Base-by-base conservation (phyloP, 768 basidiomycete genomes). In the Auricularia heimuer region DNA sequence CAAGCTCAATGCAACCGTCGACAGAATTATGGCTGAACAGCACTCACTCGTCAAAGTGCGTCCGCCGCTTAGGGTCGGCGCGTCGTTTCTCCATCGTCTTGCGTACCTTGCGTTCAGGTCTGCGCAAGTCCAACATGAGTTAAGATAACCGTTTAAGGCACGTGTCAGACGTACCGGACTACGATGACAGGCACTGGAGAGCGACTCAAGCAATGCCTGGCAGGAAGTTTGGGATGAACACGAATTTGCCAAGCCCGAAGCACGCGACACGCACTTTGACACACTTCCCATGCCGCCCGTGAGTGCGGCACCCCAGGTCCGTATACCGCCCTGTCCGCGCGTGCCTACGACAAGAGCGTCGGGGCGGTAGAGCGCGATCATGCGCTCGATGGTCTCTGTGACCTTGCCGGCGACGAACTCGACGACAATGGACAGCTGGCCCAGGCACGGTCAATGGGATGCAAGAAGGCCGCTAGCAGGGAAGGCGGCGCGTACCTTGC, bases 121-220 rank as follows among this genome's bases (percentile, higher is more conserved):
- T 75, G 45, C 36, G 21, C 29, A 29, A 29, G 29, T 29, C 29
- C 29, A 29, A 29, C 29, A 29, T 29, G 29, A 29, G 29, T 29
- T 29, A 29, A 29, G 29, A 29, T 29, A 29, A 29, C 29, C 29
- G 29, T 29, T 29, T 3, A 29, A 29, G 29, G 29, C 29, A 29
- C 29, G 34, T 67, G 24, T 36, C 2, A 44, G n/a, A 63, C 69
- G 16, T 37, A 70, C 69, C 93, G 83, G 51, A 98, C 94, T 62
- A 98, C 96, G 67, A 98, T 94, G 69, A 97, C 91, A 2, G 96
- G 96, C 0, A 99, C 93, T 1, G 96, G 94, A 0, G 93, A 94
- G 71, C 92, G 94, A 18, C 90, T 88, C 54, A 97, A 83, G 67
- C 90, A 92, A 72, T 92, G 90, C 68, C 86, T 89, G 66, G 62